phyloP scores from a whole-genome alignment of 1,139 yeast genomes.

The Torulaspora pretoriensis region DNA sequence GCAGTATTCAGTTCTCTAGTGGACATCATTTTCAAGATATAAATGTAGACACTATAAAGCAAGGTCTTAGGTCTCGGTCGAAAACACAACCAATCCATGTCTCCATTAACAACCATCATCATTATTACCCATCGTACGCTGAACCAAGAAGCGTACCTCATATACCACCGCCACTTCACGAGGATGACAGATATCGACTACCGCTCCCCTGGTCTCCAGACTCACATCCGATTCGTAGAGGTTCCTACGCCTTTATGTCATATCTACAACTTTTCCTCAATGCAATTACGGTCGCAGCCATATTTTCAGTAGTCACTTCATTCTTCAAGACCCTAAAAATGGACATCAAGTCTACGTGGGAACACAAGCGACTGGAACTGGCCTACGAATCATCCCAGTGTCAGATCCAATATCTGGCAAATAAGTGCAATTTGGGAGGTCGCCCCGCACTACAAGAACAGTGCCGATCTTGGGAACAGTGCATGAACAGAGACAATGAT shows the following conservation, averaged over 20 bases:
- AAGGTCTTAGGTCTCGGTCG: constrained; percentile 15
- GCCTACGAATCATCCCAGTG: constrained; percentile 67
- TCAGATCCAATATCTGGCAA: constrained; percentile 61
- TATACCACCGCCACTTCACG: constrained; percentile 1
- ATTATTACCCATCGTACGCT: constrained; percentile 18
- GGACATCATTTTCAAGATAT: background rate
- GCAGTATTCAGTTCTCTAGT: background rate
- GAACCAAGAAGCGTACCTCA: background rate
- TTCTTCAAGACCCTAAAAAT: constrained; percentile 58
- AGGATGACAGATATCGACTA: constrained; percentile 15
- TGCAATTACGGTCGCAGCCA: constrained; percentile 49
- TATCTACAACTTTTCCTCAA: constrained; percentile 71
- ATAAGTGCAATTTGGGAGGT: constrained; percentile 58
- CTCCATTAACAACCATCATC: constrained; percentile 30
- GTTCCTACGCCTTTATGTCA: constrained; percentile 64
- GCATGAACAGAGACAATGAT: constrained; percentile 84
- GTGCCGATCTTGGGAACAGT: constrained; percentile 72
- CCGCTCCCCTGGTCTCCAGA: constrained; percentile 35
- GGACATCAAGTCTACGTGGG: constrained; percentile 73
- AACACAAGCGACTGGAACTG: constrained; percentile 53
- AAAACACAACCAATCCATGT: constrained; percentile 27
- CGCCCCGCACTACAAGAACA: constrained; percentile 71
- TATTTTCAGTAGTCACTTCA: constrained; percentile 52
- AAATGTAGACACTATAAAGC: constrained; percentile 9
- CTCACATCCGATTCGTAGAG: constrained; percentile 41